Base-by-base conservation (phyloP, 768 basidiomycete species). In the Lactarius trivialis region DNA sequence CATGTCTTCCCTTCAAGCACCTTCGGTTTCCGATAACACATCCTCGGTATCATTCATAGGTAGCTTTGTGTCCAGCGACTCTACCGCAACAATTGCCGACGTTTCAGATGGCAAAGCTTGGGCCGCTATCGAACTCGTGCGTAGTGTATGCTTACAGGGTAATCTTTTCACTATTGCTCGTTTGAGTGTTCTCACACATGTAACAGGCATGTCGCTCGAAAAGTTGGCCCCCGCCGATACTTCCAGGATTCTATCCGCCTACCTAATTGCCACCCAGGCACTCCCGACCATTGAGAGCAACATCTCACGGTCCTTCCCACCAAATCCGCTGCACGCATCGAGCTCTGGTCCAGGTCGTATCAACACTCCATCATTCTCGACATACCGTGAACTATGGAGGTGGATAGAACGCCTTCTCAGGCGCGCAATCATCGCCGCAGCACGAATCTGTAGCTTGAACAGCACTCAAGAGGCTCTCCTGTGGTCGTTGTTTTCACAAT, bases 381-480 rank as follows among this genome's bases (percentile, higher is more conserved):
- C 80, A 51, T 85, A 89, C 59, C 86, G 88, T 7, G 94, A 98
- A 68, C 78, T 95, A 11, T 93, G 91, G 79, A 80, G 93, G 55
- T 94, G 91, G 89, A 78, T 83, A 3, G 92, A 96, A 68, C 80
- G 85, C 21, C 78, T 91, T 26, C 76, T 94, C n/a, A 89, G 89
- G 77, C 82, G 94, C n/a, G 85, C 85, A 2, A 79, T 90, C 48
- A 75, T 89, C 1, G 73, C 93, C 0, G 81, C 85, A 17, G 76
- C 90, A 3, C 79, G 79, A 15, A 73, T 75, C 0, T 76, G 74
- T 53, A 72, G 76, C 60, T 60, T 82, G 14, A 71, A 60, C 15
- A 67, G 69, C 60, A 70, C 71, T 11, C 74, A 77, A 52, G 75
- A 78, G 56, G 73, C 75, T 50, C 76, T 76, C 11, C 70, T 88